Percentiles rank a stretch among this genome's conserved stretches.
Conservation (phyloP, 2,329 filamentous ascomycete species). For the Xylariaceae sp. region DNA sequence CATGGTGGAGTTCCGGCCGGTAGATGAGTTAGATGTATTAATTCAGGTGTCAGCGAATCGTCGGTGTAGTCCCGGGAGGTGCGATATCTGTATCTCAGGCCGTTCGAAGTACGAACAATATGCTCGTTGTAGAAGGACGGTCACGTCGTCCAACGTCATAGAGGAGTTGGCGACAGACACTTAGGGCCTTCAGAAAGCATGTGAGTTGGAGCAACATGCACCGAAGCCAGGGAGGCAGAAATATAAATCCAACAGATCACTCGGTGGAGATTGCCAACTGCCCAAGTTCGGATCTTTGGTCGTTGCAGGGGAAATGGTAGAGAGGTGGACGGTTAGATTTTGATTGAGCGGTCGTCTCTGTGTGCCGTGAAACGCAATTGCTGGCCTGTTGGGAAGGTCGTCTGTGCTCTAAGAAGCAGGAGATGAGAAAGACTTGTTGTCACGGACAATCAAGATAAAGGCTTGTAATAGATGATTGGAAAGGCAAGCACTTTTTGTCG, state of each 20-base stretch:
- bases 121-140: slow-evolving; percentile 18
- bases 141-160: slow-evolving; percentile 28
- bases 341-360: slow-evolving; percentile 10
- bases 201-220: slow-evolving; percentile 21
- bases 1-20: slow-evolving; percentile 29
- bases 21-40: slow-evolving; percentile 12
- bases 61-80: slow-evolving; percentile 2
- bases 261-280: too few relatives aligned
- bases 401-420: slow-evolving; percentile 14
- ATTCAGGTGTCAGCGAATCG: not conserved
- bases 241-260: slow-evolving; percentile 9
- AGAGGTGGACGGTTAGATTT: slow-evolving; percentile 3
- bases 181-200: slow-evolving; percentile 16
- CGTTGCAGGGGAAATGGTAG: slow-evolving; percentile 5
- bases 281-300: too few relatives aligned
- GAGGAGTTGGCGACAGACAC: slow-evolving; percentile 23
- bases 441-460: slow-evolving; percentile 9
- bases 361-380: slow-evolving; percentile 9
- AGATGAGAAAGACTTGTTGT: slow-evolving; percentile 8
- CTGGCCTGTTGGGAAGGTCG: slow-evolving; percentile 12
- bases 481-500: slow-evolving; percentile 1
- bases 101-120: slow-evolving; percentile 19
- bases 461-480: not conserved
- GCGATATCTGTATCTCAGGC: slow-evolving; percentile 15
- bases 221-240: slow-evolving; percentile 17